These are phyloP conservation scores for Carpediemonas membranifera DNA, from an alignment of 78 protist genomes.

Conservation along the genomic window DNA sequence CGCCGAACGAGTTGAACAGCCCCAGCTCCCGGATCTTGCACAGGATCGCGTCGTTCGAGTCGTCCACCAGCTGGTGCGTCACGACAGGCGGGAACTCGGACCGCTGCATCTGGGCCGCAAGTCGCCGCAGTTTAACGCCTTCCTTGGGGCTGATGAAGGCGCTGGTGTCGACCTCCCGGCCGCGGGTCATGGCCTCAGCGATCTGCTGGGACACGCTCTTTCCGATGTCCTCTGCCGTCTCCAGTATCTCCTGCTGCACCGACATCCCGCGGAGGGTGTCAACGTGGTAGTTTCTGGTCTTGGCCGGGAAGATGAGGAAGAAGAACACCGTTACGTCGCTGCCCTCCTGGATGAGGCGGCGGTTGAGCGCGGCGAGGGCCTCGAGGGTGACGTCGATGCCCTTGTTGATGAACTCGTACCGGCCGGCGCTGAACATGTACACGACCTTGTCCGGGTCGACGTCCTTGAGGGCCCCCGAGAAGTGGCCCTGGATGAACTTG, in stretches of 20 bases:
- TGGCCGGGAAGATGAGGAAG: constrained; percentile 56
- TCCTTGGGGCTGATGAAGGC: constrained; percentile 30
- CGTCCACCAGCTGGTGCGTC: constrained; percentile 64
- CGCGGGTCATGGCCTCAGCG: constrained; percentile 40
- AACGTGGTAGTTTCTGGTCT: constrained; percentile 45
- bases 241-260: too few relatives aligned
- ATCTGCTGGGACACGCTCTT: constrained; percentile 33
- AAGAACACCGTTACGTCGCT: constrained; percentile 47
- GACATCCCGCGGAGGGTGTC: constrained; percentile 55
- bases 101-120: constrained; percentile 27
- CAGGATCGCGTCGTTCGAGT: constrained; percentile 15
- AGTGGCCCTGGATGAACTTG: constrained; percentile 62
- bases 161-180: constrained; percentile 37
- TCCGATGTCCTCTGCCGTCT: constrained; percentile 26
- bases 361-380: constrained; percentile 49
- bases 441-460: constrained; percentile 61
- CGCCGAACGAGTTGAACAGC: constrained; percentile 41
- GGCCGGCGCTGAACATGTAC: constrained; percentile 66
- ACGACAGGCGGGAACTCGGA: constrained; percentile 52
- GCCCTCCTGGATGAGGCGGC: constrained; percentile 30
- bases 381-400: constrained; percentile 58
- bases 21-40: constrained; percentile 2
- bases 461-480: constrained; percentile 46
- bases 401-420: constrained; percentile 59
- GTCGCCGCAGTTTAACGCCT: constrained; percentile 38